phyloP scores from a whole-genome alignment of 768 basidiomycete species.

The Suillus tomentosus region DNA sequence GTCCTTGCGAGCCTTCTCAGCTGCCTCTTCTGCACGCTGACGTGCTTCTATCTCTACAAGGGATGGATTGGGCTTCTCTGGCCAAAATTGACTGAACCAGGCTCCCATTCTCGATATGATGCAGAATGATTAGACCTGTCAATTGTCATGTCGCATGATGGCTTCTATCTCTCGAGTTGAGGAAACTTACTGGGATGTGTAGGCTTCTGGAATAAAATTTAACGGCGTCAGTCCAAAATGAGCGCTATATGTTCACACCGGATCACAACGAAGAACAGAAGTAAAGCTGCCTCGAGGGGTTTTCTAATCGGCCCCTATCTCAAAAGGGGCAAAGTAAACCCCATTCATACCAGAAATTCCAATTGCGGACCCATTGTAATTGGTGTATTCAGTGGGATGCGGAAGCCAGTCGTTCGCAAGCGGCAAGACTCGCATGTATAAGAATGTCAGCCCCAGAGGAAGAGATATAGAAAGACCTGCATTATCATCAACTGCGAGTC shows the following conservation, averaged over 20 bases:
- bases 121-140: not conserved
- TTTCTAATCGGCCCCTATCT: not conserved
- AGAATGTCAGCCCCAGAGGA: not conserved
- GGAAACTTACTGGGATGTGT: not conserved
- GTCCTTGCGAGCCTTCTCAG: slow-evolving; percentile 7
- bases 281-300: not conserved
- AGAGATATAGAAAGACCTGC: not conserved
- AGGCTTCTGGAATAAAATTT: not conserved
- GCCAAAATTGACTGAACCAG: not conserved
- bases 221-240: not conserved
- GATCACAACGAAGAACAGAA: not conserved
- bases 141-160: not conserved
- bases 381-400: not conserved
- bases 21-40: slow-evolving; percentile 9
- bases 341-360: not conserved
- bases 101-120: not conserved
- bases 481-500: not conserved
- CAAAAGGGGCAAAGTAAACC: not conserved
- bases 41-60: slow-evolving; percentile 6
- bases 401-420: not conserved
- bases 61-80: slow-evolving; percentile 2
- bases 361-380: not conserved
- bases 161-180: not conserved
- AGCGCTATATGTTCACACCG: not conserved
- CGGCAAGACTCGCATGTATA: not conserved